A percentile compares a stretch with the other conserved stretches of the same genome.
These are phyloP conservation scores for Penicillium canariense DNA, from an alignment of 495 filamentous ascomycete species.

Conservation along the genomic window DNA sequence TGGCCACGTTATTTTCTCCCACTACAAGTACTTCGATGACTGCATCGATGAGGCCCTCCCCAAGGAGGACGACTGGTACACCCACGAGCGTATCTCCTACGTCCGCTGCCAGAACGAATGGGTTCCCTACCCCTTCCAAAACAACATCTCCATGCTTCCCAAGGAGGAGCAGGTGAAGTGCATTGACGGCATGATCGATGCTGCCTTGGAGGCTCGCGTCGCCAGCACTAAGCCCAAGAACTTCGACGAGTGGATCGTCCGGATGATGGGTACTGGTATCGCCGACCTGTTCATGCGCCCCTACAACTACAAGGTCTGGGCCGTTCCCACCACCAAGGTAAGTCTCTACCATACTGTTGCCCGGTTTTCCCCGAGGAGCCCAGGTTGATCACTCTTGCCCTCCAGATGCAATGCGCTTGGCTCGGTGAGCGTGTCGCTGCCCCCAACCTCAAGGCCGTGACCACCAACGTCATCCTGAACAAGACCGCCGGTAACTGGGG, in stretches of 20 bases:
- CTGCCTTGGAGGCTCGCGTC: slow-evolving; percentile 80
- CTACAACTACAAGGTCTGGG: slow-evolving; percentile 99
- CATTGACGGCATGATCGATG: slow-evolving; percentile 97
- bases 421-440: slow-evolving; percentile 98
- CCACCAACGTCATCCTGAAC: slow-evolving; percentile 90
- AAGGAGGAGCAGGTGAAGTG: slow-evolving; percentile 96
- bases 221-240: slow-evolving; percentile 86
- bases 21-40: slow-evolving; percentile 99
- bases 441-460: slow-evolving; percentile 92
- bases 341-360: slow-evolving; percentile 10
- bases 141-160: slow-evolving; percentile 98
- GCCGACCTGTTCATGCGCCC: slow-evolving; percentile 98
- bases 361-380: not conserved
- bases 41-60: slow-evolving; percentile 95
- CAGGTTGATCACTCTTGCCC: not conserved
- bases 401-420: slow-evolving; percentile 98
- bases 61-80: slow-evolving; percentile 92
- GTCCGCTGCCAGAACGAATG: slow-evolving; percentile 93
- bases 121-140: slow-evolving; percentile 99
- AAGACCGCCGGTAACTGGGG: slow-evolving; percentile 98
- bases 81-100: slow-evolving; percentile 97
- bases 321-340: slow-evolving; percentile 97
- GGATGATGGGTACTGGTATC: slow-evolving; percentile 85
- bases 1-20: slow-evolving; percentile 99
- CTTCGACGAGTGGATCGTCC: slow-evolving; percentile 98